Conservation (phyloP, 73 alveolate species). For the Uronychia binucleata region DNA sequence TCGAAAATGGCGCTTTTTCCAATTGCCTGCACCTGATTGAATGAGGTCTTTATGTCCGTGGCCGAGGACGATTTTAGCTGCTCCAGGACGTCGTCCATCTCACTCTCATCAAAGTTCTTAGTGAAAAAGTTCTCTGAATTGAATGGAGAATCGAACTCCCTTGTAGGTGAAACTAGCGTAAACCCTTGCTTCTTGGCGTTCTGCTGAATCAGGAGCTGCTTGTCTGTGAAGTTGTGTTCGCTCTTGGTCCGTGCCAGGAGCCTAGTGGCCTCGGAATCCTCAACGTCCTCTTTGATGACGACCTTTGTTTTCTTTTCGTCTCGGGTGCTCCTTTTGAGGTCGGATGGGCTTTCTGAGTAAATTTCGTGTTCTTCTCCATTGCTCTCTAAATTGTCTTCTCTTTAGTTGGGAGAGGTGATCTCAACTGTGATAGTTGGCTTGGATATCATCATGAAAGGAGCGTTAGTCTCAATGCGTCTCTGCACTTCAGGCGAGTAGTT, state of each 20-base stretch:
- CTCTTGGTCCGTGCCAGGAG: background rate
- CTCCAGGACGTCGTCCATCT: slow-evolving; percentile 14
- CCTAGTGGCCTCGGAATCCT: background rate
- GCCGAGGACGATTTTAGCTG: background rate
- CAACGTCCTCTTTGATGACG: background rate
- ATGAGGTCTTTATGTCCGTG: background rate
- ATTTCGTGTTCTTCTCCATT: background rate
- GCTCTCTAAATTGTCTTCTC: background rate
- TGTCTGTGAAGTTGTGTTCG: background rate
- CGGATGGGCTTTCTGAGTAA: background rate
- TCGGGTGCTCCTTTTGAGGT: background rate
- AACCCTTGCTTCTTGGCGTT: background rate
- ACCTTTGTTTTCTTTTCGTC: background rate
- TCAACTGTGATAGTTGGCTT: background rate
- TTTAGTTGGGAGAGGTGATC: background rate
- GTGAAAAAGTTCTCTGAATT: slow-evolving; percentile 31
- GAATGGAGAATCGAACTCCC: slow-evolving; percentile 1
- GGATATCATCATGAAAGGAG: background rate
- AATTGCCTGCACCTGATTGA: background rate
- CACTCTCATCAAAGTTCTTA: slow-evolving; percentile 21
- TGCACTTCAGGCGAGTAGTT: background rate
- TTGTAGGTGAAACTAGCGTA: background rate
- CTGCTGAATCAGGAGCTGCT: background rate
- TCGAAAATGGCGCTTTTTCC: background rate
- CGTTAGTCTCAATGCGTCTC: background rate